A percentile compares a stretch with the other conserved stretches of the same genome.
Evolutionary conservation across 2,329 filamentous ascomycete species (phyloP).

Genomic region (Pestalotiopsis sp.): DNA sequence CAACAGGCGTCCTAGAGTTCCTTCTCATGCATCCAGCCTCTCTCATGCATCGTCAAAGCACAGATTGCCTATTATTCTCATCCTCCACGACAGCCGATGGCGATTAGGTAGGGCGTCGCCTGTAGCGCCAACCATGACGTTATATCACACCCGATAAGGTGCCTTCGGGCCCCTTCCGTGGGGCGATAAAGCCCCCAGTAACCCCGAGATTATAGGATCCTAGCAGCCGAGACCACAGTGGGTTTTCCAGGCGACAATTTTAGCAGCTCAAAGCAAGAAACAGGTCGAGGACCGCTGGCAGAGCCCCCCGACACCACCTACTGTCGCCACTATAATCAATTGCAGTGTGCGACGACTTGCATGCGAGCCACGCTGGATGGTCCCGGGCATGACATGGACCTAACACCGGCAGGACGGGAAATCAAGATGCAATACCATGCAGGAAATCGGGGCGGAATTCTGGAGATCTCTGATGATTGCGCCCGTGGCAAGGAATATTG

Average conservation of each 20-base stretch:
- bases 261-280: background rate
- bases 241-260: background rate
- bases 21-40: background rate
- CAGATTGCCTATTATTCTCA: background rate
- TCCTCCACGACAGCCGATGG: background rate
- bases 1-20: background rate
- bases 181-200: background rate
- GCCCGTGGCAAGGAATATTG: background rate
- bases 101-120: background rate
- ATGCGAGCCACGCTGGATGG: background rate
- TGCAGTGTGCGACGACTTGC: background rate
- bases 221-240: background rate
- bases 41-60: background rate
- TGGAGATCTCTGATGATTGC: background rate
- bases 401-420: background rate
- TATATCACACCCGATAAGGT: background rate
- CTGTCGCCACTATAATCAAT: background rate
- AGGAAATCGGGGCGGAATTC: background rate
- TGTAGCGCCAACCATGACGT: background rate
- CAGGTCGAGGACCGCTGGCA: background rate
- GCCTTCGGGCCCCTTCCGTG: background rate
- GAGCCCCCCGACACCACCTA: background rate
- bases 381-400: background rate
- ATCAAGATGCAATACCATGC: background rate
- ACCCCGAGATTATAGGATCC: background rate